phyloP scores from a whole-genome alignment of 2,329 filamentous ascomycete species.

The Trichoderma arundinaceum region DNA sequence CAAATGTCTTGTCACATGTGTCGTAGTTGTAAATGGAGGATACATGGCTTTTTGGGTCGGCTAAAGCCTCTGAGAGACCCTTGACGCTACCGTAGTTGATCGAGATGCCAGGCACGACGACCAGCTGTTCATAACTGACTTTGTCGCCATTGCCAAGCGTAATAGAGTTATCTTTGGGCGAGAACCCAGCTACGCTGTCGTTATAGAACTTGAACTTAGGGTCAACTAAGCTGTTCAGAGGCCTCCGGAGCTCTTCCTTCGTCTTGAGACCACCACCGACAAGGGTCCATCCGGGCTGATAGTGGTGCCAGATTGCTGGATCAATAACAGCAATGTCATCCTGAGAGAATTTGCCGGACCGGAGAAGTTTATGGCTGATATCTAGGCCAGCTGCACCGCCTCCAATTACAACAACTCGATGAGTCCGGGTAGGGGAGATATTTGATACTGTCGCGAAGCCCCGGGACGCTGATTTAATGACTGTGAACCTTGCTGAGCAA shows the following conservation, averaged over 20 bases:
- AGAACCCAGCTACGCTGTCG: slow-evolving; percentile 55
- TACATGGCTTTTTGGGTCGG: slow-evolving; percentile 53
- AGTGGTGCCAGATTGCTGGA: slow-evolving; percentile 67
- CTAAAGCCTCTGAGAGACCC: slow-evolving; percentile 62
- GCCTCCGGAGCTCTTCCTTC: slow-evolving; percentile 61
- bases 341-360: slow-evolving; percentile 58
- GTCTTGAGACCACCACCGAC: slow-evolving; percentile 70
- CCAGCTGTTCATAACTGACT: slow-evolving; percentile 66
- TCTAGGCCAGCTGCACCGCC: slow-evolving; percentile 69
- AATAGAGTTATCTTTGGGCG: slow-evolving; percentile 62
- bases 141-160: slow-evolving; percentile 61
- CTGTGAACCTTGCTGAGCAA: slow-evolving; percentile 16
- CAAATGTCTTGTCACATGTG: slow-evolving; percentile 59
- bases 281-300: slow-evolving; percentile 73
- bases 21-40: slow-evolving; percentile 65
- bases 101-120: slow-evolving; percentile 64
- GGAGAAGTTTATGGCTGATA: slow-evolving; percentile 71
- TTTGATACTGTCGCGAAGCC: slow-evolving; percentile 38
- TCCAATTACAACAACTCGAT: slow-evolving; percentile 71
- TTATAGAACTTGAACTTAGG: slow-evolving; percentile 67
- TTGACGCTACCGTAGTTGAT: slow-evolving; percentile 58
- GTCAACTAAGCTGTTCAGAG: slow-evolving; percentile 59
- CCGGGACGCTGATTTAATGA: slow-evolving; percentile 7
- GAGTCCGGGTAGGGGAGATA: slow-evolving; percentile 45
- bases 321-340: slow-evolving; percentile 70